phyloP scores from a whole-genome alignment of 2,329 filamentous ascomycete species.

The Aspergillus aculeatus region DNA sequence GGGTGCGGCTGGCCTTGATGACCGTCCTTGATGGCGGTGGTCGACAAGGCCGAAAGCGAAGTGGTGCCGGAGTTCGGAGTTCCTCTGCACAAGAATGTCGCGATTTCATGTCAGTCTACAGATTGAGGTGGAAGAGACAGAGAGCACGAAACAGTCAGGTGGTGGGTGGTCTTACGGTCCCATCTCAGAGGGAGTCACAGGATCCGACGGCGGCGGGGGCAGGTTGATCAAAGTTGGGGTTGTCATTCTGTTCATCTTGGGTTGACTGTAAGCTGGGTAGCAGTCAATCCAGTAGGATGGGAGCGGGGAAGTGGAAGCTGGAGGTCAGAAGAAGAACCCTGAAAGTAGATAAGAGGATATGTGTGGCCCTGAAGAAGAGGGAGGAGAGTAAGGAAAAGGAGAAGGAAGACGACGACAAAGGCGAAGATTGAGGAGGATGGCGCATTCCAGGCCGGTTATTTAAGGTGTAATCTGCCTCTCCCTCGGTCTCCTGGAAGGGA shows the following conservation, averaged over 20 bases:
- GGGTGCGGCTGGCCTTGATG: conserved; percentile 77
- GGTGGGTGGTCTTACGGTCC: conserved; percentile 63
- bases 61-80: conserved; percentile 92
- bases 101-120: conserved; percentile 12
- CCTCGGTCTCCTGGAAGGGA: not conserved
- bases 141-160: conserved; percentile 9
- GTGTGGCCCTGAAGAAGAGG: not conserved
- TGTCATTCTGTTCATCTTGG: conserved; percentile 25
- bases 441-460: not conserved
- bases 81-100: conserved; percentile 56
- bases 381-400: not conserved
- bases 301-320: too few relatives aligned
- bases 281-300: not conserved
- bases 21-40: conserved; percentile 93
- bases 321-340: not conserved
- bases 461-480: not conserved
- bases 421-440: not conserved
- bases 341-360: not conserved
- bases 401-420: not conserved
- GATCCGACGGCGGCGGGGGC: conserved; percentile 76
- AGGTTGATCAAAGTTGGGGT: conserved; percentile 77
- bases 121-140: conserved; percentile 13
- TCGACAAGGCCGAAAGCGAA: conserved; percentile 86
- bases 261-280: not conserved
- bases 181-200: conserved; percentile 83